Evolutionary conservation across 2,329 filamentous ascomycete species (phyloP).

Genomic region (Bipolaris victoriae): DNA sequence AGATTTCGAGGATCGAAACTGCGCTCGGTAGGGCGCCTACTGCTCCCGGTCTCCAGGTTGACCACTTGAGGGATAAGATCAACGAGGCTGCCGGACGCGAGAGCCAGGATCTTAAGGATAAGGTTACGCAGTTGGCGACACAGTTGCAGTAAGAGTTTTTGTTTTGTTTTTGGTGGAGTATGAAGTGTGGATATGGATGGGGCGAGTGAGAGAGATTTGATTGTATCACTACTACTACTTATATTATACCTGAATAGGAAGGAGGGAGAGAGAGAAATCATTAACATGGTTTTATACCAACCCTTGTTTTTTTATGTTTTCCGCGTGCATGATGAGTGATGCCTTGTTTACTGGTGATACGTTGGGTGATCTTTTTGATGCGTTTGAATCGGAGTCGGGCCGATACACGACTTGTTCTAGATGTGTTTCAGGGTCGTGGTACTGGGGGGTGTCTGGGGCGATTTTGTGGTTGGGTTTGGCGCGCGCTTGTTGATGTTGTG

Average conservation of each 20-base stretch:
- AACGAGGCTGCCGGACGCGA: conserved; percentile 61
- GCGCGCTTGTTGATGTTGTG: no score
- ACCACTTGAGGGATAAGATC: conserved; percentile 65
- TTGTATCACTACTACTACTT: not conserved
- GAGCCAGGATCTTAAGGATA: conserved; percentile 56
- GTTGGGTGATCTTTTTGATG: no score
- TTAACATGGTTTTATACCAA: no score
- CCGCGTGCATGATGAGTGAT: no score
- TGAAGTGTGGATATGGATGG: not conserved
- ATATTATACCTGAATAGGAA: not conserved
- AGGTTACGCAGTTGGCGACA: conserved; percentile 51
- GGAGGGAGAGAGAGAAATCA: not conserved
- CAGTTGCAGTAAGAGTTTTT: conserved; percentile 20
- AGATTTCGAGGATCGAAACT: conserved; percentile 64
- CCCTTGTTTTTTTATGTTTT: no score
- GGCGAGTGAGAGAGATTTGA: not conserved
- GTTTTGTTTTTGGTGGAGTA: no score
- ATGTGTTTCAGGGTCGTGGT: no score
- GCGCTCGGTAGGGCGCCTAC: conserved; percentile 63
- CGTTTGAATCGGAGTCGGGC: no score
- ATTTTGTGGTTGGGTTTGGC: no score
- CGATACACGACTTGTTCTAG: no score
- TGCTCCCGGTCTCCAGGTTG: conserved; percentile 60
- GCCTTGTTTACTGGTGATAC: no score
- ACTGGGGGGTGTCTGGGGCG: no score